phyloP scores from a whole-genome alignment of 805 yeast genomes.

The Torulaspora gathmanii region DNA sequence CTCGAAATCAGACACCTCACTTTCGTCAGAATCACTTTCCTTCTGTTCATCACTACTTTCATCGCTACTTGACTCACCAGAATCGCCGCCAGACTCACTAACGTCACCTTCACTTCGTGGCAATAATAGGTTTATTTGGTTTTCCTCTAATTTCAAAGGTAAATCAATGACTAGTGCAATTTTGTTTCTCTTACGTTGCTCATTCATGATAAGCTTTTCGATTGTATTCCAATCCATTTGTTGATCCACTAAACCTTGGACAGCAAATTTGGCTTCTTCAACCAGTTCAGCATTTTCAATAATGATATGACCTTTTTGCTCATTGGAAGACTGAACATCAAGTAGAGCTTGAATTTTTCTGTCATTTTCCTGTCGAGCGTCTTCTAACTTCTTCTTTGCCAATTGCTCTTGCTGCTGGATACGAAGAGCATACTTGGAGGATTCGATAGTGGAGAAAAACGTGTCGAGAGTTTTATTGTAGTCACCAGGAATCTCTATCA shows the following conservation, averaged over 20 bases:
- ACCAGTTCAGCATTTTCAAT: conserved; percentile 65
- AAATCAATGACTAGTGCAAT: conserved; percentile 58
- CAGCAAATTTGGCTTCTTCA: conserved; percentile 64
- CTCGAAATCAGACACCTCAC: conserved; percentile 21
- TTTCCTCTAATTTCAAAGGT: conserved; percentile 67
- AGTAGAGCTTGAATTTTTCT: conserved; percentile 63
- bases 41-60: background rate
- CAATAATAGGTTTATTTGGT: conserved; percentile 51
- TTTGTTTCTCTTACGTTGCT: conserved; percentile 59
- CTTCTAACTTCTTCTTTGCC: conserved; percentile 68
- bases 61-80: conserved; percentile 13
- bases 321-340: conserved; percentile 58
- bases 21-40: conserved; percentile 13
- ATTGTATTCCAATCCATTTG: conserved; percentile 94
- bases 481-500: conserved; percentile 47
- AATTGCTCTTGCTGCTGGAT: conserved; percentile 72
- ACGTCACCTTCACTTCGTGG: conserved; percentile 37
- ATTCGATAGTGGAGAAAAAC: conserved; percentile 80
- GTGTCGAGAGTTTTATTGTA: conserved; percentile 79
- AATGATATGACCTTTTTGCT: conserved; percentile 66
- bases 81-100: conserved; percentile 31
- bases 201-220: conserved; percentile 65
- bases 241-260: conserved; percentile 63
- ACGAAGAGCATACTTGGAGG: conserved; percentile 67
- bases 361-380: conserved; percentile 68